Evolutionary conservation across 805 yeast genomes (phyloP), one percentile per base, ranked within the genome.

Genomic region (Ogataea trehaloabstinens): DNA sequence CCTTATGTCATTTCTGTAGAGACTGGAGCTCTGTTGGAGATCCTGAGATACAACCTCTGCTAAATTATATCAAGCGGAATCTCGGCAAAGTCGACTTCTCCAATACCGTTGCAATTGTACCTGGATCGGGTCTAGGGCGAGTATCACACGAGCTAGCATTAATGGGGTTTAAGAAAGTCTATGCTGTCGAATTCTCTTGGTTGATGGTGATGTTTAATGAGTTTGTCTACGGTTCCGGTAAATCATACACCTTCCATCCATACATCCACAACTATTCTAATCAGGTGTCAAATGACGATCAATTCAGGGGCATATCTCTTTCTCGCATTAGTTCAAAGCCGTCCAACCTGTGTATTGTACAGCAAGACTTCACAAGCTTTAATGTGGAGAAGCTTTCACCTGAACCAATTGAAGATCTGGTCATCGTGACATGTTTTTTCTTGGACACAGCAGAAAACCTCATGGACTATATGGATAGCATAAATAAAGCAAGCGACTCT

Each of bases 381-480:
- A 56, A 61, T 1, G 38, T 69, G 4, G 55, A 60, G 1, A 48
- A 60, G 6, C 34, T 42, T 34, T 38, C 37, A 12, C 33, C 34
- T 4, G 28, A 13, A 11, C 32, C 25, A 6, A 46, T 66, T 31
- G 71, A 74, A 2, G 71, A 71, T 40, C 63, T 83, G 16, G 72
- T 82, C 4, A 67, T 85, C 2, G 75, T 81, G 3, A 72, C 85
- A 0, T 83, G 82, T 4, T 91, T 84, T 55, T 90, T 91, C 63
- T 69, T 91, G 19, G 98, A 91, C 61, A 91, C 98, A 0, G 97
- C 97, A 0, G 95, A 87, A 52, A 86, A 90, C 53, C 56, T 87
- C 34, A 68, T 91, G 46, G 82, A 78, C 28, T 90, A 90, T 59
- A 60, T 91, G 38, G 83, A 82, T 38, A 63, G 82, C 1, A 79